Evolutionary conservation across 2,329 filamentous ascomycete species (phyloP).

Genomic region (Aspergillus sp.): DNA sequence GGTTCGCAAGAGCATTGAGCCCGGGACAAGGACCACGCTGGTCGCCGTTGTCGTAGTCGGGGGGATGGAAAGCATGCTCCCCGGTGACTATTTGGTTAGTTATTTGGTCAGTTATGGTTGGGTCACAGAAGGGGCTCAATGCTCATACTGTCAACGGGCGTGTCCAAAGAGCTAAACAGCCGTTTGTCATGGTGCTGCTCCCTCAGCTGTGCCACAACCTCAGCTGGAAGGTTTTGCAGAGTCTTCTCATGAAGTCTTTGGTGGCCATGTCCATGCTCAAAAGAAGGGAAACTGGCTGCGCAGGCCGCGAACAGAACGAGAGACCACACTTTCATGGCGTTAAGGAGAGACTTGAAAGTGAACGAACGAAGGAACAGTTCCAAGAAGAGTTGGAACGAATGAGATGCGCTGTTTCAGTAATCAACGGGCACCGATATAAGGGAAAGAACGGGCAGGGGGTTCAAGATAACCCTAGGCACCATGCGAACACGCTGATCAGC

Average conservation of each 20-base stretch:
- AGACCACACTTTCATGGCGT: background rate
- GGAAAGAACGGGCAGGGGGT: no score
- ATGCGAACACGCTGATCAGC: no score
- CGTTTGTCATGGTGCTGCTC: no score
- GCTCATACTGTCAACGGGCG: no score
- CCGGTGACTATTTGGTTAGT: slow-evolving; percentile 28
- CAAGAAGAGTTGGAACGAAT: background rate
- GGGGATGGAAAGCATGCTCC: slow-evolving; percentile 34
- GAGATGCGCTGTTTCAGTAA: background rate
- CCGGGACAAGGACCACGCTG: slow-evolving; percentile 22
- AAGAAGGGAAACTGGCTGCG: slow-evolving; percentile 1
- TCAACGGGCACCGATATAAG: background rate
- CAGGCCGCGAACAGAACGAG: background rate
- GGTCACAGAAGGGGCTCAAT: background rate
- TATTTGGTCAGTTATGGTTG: slow-evolving; percentile 6
- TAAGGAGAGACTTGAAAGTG: background rate
- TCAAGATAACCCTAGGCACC: no score
- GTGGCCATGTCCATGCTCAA: no score
- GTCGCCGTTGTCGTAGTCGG: slow-evolving; percentile 34
- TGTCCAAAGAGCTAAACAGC: no score
- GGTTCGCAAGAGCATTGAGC: slow-evolving; percentile 13
- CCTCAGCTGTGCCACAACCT: no score
- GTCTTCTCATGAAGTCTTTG: no score
- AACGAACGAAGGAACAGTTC: background rate
- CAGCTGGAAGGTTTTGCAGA: no score